These are phyloP conservation scores for Colletotrichum sidae DNA, from an alignment of 2,329 filamentous ascomycete species.

Conservation along the genomic window DNA sequence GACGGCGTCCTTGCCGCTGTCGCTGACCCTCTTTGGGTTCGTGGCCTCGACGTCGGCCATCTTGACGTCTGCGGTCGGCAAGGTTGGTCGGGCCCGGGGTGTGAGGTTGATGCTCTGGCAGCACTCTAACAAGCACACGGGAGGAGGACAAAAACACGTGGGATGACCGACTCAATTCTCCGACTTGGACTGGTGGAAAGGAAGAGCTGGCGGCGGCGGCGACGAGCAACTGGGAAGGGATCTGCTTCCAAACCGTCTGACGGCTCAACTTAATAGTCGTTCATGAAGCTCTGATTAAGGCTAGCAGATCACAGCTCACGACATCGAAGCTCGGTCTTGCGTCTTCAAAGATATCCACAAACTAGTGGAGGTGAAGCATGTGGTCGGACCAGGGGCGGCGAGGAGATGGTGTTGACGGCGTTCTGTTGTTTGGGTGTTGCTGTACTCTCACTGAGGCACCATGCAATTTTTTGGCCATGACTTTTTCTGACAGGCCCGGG, in stretches of 20 bases:
- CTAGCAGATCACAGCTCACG: conserved; percentile 34
- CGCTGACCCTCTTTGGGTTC: conserved; percentile 28
- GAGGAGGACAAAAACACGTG: conserved; percentile 3
- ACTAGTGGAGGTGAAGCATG: conserved; percentile 36
- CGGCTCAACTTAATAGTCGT: conserved; percentile 33
- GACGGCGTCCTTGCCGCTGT: conserved; percentile 38
- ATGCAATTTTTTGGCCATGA: neutral
- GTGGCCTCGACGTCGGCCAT: conserved; percentile 44
- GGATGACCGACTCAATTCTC: conserved; percentile 11
- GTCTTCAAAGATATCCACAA: conserved; percentile 36
- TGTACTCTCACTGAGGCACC: no score
- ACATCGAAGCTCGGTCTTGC: conserved; percentile 36
- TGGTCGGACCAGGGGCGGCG: conserved; percentile 29
- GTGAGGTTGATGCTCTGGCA: no score
- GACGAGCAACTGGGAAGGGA: conserved; percentile 1
- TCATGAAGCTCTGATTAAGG: conserved; percentile 26
- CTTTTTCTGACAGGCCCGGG: conserved; percentile 21
- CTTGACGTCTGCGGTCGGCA: conserved; percentile 38
- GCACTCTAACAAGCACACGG: neutral
- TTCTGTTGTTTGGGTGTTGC: neutral
- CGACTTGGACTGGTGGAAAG: neutral
- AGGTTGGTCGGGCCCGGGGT: conserved; percentile 4
- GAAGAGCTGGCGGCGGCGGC: conserved; percentile 19
- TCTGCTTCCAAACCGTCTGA: conserved; percentile 2
- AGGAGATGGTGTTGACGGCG: conserved; percentile 33